phyloP scores from a whole-genome alignment of 768 basidiomycete genomes.

The Lentinula detonsa region DNA sequence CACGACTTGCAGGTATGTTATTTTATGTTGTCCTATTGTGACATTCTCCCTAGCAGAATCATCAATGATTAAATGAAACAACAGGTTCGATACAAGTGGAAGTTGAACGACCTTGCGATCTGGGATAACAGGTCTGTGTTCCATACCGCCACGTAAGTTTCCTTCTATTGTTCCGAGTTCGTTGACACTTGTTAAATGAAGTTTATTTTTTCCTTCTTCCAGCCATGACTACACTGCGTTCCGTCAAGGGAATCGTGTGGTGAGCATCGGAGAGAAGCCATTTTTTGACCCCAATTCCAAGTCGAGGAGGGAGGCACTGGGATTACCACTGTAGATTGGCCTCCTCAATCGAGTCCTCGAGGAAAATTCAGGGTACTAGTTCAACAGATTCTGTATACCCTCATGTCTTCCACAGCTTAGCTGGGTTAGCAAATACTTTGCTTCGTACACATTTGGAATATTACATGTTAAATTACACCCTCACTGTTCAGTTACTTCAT shows the following conservation, averaged over 20 bases:
- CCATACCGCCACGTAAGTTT: conserved; percentile 38
- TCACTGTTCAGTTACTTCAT: not conserved
- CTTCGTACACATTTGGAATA: not conserved
- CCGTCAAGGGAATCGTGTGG: conserved; percentile 45
- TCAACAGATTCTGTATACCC: too few species aligned
- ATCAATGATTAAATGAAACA: not conserved
- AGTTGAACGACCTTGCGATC: conserved; percentile 46
- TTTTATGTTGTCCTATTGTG: too few species aligned
- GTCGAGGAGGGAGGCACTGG: conserved; percentile 6
- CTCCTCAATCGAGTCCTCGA: too few species aligned
- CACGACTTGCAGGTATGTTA: conserved; percentile 44
- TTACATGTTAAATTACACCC: not conserved
- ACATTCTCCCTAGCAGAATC: not conserved
- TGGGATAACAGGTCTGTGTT: conserved; percentile 55
- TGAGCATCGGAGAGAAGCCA: conserved; percentile 48
- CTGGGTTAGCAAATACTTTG: too few species aligned
- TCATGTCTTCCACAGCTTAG: too few species aligned
- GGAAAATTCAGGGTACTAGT: too few species aligned
- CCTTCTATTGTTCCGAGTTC: not conserved
- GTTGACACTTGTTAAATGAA: not conserved
- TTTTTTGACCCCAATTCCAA: conserved; percentile 35
- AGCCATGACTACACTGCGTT: conserved; percentile 29
- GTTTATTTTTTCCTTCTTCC: not conserved
- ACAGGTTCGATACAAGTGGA: conserved; percentile 47
- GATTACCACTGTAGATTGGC: not conserved